Percentiles rank a stretch among this genome's conserved stretches.
Conservation (phyloP, 83 land plant genomes). For the Diphasiastrum complanatum region DNA sequence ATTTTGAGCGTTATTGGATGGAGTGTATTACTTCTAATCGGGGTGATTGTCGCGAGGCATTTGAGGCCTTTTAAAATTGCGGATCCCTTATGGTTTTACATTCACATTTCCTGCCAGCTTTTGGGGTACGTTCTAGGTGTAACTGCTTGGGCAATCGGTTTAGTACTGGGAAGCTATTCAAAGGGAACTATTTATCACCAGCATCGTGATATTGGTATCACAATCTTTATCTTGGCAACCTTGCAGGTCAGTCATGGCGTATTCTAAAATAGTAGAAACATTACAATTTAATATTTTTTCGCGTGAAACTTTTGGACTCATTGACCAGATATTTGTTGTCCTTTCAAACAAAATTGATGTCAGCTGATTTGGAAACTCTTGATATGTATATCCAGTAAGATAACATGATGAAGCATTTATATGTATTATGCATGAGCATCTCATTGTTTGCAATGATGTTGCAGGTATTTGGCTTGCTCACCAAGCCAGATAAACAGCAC, state of each 20-base stretch:
- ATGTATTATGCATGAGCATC: too few relatives aligned
- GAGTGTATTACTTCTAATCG: background rate
- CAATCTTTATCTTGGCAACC: conserved; percentile 8
- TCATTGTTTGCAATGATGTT: too few relatives aligned
- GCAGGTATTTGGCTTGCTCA: too few relatives aligned
- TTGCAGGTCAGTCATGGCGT: too few relatives aligned
- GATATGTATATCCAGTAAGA: too few relatives aligned
- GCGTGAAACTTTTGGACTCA: too few relatives aligned
- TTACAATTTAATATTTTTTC: too few relatives aligned
- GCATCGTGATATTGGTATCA: conserved; percentile 2
- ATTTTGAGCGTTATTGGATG: background rate
- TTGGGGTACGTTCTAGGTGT: conserved; percentile 15
- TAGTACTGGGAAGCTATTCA: background rate
- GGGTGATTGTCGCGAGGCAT: background rate
- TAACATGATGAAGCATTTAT: too few relatives aligned
- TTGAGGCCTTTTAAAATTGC: background rate
- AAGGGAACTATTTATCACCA: background rate
- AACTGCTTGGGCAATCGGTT: conserved; percentile 10
- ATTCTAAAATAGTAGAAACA: too few relatives aligned
- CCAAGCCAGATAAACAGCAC: background rate
- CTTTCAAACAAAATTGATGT: too few relatives aligned
- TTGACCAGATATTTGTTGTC: too few relatives aligned
- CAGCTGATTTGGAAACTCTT: too few relatives aligned
- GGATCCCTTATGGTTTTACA: background rate
- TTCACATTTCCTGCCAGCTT: background rate